Evolutionary conservation across 441 rosid species (phyloP).

Genomic region (Manihot esculenta): DNA sequence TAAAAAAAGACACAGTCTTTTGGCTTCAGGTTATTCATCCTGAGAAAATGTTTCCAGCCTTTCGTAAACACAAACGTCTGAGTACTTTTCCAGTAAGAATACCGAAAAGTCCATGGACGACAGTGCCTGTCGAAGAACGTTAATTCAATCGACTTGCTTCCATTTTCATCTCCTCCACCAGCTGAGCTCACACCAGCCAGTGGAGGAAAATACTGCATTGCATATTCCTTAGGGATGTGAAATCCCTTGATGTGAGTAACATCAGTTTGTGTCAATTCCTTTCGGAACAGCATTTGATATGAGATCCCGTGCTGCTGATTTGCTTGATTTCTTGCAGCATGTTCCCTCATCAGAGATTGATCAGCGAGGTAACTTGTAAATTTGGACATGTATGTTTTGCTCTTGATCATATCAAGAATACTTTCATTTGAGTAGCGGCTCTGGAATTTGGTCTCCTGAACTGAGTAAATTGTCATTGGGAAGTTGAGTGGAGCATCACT

Average conservation of each 20-base stretch:
- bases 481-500: conserved; percentile 25
- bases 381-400: conserved; percentile 15
- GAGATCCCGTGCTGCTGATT: neutral
- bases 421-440: conserved; percentile 14
- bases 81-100: conserved; percentile 31
- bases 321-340: neutral
- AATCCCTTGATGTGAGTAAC: conserved; percentile 20
- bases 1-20: conserved; percentile 28
- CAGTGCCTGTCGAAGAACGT: conserved; percentile 26
- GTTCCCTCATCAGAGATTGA: neutral
- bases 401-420: conserved; percentile 21
- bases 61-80: conserved; percentile 25
- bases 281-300: conserved; percentile 18
- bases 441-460: conserved; percentile 26
- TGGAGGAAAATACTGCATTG: conserved; percentile 24
- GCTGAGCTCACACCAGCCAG: neutral
- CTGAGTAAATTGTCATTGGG: conserved; percentile 9
- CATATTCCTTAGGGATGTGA: conserved; percentile 27
- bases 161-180: conserved; percentile 15
- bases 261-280: conserved; percentile 26
- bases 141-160: conserved; percentile 12
- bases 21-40: conserved; percentile 28
- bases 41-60: conserved; percentile 32
- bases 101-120: conserved; percentile 33
- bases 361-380: conserved; percentile 8